A percentile compares a stretch with the other conserved stretches of the same genome.
Conservation (phyloP, 2,329 filamentous ascomycete genomes). For the Talaromyces sp. region DNA sequence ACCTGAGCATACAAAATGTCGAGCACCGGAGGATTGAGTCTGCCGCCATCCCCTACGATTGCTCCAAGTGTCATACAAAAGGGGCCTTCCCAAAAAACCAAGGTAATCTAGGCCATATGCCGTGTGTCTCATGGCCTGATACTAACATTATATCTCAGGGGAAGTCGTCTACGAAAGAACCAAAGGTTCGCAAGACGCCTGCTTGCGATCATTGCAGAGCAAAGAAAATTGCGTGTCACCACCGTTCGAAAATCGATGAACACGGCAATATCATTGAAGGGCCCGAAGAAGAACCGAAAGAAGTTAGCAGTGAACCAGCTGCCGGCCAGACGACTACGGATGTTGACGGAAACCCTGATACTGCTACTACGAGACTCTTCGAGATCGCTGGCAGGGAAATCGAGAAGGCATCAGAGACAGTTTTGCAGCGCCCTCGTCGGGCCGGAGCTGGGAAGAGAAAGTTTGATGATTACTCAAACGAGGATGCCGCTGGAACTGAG, state of each 20-base stretch:
- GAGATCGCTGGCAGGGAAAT: background rate
- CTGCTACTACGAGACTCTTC: too few species aligned
- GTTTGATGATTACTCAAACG: background rate
- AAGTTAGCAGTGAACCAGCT: background rate
- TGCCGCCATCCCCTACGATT: too few species aligned
- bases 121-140: background rate
- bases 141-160: background rate
- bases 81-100: background rate
- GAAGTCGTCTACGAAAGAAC: background rate
- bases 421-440: constrained; percentile 1
- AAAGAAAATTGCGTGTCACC: background rate
- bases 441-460: background rate
- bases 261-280: background rate
- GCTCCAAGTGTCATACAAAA: background rate
- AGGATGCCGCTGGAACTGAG: background rate
- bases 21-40: too few species aligned
- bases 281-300: background rate
- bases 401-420: background rate
- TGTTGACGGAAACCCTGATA: background rate
- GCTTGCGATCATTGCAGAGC: background rate
- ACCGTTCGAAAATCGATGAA: background rate
- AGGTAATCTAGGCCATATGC: background rate
- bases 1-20: background rate
- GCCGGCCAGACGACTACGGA: background rate
- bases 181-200: background rate